These are phyloP conservation scores for Peniophora sp. DNA, from an alignment of 1,284 basidiomycete species.

Conservation along the genomic window DNA sequence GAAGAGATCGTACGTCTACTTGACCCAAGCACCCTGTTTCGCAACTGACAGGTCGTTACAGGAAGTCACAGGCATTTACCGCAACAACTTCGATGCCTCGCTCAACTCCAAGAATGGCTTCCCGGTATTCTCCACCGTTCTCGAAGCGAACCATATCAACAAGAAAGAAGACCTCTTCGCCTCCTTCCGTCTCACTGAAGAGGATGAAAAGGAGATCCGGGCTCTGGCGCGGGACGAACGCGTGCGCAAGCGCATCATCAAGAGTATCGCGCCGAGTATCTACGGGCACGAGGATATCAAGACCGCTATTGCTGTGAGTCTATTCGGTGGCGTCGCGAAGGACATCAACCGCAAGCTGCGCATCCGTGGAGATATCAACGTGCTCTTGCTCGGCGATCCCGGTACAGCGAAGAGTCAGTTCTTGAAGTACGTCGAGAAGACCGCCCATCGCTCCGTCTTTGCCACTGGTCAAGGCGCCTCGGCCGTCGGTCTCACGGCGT, in stretches of 20 bases:
- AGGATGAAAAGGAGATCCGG: slow-evolving; percentile 91
- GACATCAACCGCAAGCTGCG: slow-evolving; percentile 96
- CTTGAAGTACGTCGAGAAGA: slow-evolving; percentile 99
- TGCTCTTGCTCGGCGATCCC: slow-evolving; percentile 92
- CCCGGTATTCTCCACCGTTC: slow-evolving; percentile 96
- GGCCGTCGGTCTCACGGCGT: slow-evolving; percentile 96
- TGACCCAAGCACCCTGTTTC: background rate
- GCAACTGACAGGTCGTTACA: slow-evolving; percentile 22
- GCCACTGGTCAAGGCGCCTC: slow-evolving; percentile 97
- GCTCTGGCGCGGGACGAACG: slow-evolving; percentile 84
- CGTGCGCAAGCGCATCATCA: slow-evolving; percentile 94
- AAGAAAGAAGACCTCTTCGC: slow-evolving; percentile 96
- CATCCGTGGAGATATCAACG: slow-evolving; percentile 96
- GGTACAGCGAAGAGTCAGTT: slow-evolving; percentile 99
- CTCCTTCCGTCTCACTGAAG: slow-evolving; percentile 92
- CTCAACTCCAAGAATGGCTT: slow-evolving; percentile 99
- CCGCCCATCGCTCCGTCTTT: slow-evolving; percentile 95
- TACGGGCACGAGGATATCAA: slow-evolving; percentile 99
- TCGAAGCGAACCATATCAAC: slow-evolving; percentile 97
- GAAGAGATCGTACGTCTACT: slow-evolving; percentile 81
- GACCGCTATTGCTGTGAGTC: slow-evolving; percentile 89
- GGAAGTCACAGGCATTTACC: slow-evolving; percentile 96
- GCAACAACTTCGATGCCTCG: slow-evolving; percentile 98
- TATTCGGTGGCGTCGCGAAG: slow-evolving; percentile 92
- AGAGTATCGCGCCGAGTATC: slow-evolving; percentile 97